Percentiles rank a stretch among this genome's conserved stretches.
These are phyloP conservation scores for Erythrobasidium hasegawianum DNA, from an alignment of 1,284 basidiomycete genomes.

Conservation along the genomic window DNA sequence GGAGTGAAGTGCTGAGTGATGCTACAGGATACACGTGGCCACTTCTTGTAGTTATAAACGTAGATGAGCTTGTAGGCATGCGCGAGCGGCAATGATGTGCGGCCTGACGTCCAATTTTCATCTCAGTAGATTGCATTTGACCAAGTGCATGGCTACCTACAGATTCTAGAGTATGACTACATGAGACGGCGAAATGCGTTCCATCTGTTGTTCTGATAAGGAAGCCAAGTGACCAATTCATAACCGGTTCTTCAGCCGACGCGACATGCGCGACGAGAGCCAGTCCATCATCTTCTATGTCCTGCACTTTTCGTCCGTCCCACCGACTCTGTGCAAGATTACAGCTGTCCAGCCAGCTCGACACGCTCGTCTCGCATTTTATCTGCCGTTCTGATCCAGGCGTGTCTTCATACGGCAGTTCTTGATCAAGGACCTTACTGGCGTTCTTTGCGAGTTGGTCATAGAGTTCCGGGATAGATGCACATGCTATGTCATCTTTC, in stretches of 20 bases:
- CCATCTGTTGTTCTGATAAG: not conserved
- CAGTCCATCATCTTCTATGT: slow-evolving; percentile 16
- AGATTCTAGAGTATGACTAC: slow-evolving; percentile 32
- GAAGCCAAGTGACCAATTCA: slow-evolving; percentile 33
- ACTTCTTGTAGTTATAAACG: slow-evolving; percentile 19
- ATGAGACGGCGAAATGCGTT: slow-evolving; percentile 18
- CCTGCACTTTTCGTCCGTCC: not conserved
- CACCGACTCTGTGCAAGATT: slow-evolving; percentile 5
- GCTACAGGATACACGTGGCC: slow-evolving; percentile 4
- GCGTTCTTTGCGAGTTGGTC: slow-evolving; percentile 20
- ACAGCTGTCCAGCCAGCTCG: slow-evolving; percentile 22
- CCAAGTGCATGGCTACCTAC: slow-evolving; percentile 10
- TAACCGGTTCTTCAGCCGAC: slow-evolving; percentile 11
- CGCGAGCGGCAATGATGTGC: slow-evolving; percentile 11
- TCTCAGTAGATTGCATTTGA: not conserved
- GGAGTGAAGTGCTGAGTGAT: slow-evolving; percentile 16
- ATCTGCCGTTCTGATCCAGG: slow-evolving; percentile 11
- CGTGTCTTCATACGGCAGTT: slow-evolving; percentile 26
- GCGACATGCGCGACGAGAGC: slow-evolving; percentile 24
- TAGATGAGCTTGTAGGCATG: slow-evolving; percentile 6
- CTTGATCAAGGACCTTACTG: slow-evolving; percentile 22
- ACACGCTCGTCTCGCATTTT: not conserved
- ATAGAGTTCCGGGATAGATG: slow-evolving; percentile 13
- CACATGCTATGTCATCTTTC: not conserved
- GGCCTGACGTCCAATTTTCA: not conserved